Evolutionary conservation across 2,329 filamentous ascomycete species (phyloP).

Genomic region (Venturia nashicola): DNA sequence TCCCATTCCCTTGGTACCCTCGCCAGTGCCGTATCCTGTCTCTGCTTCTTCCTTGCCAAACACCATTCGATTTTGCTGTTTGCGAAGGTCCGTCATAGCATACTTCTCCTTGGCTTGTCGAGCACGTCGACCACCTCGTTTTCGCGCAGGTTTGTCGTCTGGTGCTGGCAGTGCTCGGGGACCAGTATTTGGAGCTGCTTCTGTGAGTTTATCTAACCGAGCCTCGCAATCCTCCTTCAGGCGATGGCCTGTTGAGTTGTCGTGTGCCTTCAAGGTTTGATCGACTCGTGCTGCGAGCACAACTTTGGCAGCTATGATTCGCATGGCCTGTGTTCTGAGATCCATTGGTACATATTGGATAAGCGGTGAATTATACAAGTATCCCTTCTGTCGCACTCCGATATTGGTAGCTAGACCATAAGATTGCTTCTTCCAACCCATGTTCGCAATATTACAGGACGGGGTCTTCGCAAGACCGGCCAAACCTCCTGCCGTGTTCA

Average conservation of each 20-base stretch:
- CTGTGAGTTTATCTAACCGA: slow-evolving; percentile 82
- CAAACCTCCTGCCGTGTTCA: slow-evolving; percentile 85
- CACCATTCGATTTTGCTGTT: slow-evolving; percentile 89
- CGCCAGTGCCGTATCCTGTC: slow-evolving; percentile 77
- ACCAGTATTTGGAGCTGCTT: slow-evolving; percentile 82
- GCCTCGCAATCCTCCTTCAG: slow-evolving; percentile 74
- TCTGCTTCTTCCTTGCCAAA: slow-evolving; percentile 95
- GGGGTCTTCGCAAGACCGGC: slow-evolving; percentile 84
- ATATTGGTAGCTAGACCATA: slow-evolving; percentile 86
- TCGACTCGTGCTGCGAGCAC: slow-evolving; percentile 89
- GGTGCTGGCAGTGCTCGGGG: slow-evolving; percentile 77
- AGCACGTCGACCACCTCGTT: slow-evolving; percentile 80
- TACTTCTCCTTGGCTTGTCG: slow-evolving; percentile 93
- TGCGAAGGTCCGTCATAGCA: slow-evolving; percentile 91
- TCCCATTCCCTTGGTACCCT: slow-evolving; percentile 75
- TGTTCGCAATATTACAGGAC: slow-evolving; percentile 80
- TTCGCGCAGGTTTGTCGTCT: slow-evolving; percentile 87
- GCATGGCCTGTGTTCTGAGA: slow-evolving; percentile 84
- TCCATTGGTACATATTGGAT: slow-evolving; percentile 76
- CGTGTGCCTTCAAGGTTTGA: slow-evolving; percentile 65
- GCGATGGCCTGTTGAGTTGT: slow-evolving; percentile 72
- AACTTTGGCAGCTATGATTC: slow-evolving; percentile 86
- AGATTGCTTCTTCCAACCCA: slow-evolving; percentile 79
- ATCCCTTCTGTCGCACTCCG: slow-evolving; percentile 81
- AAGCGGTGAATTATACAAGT: slow-evolving; percentile 82